These are phyloP conservation scores for Metarhizium robertsii DNA, from an alignment of 2,329 filamentous ascomycete genomes.

Conservation along the genomic window DNA sequence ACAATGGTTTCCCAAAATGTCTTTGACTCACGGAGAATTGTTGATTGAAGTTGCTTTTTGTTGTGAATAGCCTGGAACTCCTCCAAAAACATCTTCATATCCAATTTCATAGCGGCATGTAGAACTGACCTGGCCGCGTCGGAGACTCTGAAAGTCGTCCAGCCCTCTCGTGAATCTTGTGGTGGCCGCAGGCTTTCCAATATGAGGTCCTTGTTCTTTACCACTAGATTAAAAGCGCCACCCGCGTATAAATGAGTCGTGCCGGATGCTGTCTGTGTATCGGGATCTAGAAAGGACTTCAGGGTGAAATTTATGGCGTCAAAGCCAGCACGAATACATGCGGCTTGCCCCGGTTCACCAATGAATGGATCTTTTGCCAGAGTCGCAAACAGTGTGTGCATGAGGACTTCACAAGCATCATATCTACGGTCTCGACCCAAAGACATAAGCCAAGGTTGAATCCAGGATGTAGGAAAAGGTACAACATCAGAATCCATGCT, in stretches of 20 bases:
- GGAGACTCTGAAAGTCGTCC: slow-evolving; percentile 30
- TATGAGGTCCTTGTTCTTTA: slow-evolving; percentile 54
- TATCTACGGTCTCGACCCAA: slow-evolving; percentile 67
- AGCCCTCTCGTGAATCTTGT: slow-evolving; percentile 20
- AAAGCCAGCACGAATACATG: slow-evolving; percentile 57
- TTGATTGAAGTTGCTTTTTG: slow-evolving; percentile 52
- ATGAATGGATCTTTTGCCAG: slow-evolving; percentile 46
- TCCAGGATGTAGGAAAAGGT: slow-evolving; percentile 67
- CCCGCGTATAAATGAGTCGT: slow-evolving; percentile 54
- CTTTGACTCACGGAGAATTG: slow-evolving; percentile 57
- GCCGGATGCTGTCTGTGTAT: slow-evolving; percentile 33
- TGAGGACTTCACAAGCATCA: slow-evolving; percentile 70
- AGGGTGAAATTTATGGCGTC: slow-evolving; percentile 48
- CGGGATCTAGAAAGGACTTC: slow-evolving; percentile 42
- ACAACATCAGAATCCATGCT: slow-evolving; percentile 38
- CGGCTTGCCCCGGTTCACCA: slow-evolving; percentile 47
- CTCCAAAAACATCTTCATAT: slow-evolving; percentile 32
- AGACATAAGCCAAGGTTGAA: slow-evolving; percentile 67
- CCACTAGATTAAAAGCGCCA: slow-evolving; percentile 54
- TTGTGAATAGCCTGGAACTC: slow-evolving; percentile 49
- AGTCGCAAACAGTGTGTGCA: slow-evolving; percentile 62
- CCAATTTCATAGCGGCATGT: slow-evolving; percentile 44
- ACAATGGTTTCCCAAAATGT: slow-evolving; percentile 32
- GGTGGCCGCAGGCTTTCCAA: slow-evolving; percentile 25
- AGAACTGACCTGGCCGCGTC: slow-evolving; percentile 36